phyloP scores from a whole-genome alignment of 2,329 filamentous ascomycete genomes.

The Epichloe gansuensis region DNA sequence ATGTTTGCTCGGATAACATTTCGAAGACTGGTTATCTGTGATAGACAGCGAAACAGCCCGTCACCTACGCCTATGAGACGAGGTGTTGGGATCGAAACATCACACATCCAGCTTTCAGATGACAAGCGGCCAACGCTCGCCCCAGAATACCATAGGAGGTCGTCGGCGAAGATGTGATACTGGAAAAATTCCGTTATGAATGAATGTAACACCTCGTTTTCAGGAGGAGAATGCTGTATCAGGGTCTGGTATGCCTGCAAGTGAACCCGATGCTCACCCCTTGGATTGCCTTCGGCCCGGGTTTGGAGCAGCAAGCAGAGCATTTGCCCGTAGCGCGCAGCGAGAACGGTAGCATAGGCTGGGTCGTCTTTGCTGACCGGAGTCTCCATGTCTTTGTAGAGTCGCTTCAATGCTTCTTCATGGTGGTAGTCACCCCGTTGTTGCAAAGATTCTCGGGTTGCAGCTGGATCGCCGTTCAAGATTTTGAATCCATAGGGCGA shows the following conservation, averaged over 20 bases:
- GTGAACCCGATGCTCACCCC: constrained; percentile 67
- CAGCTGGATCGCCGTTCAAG: constrained; percentile 35
- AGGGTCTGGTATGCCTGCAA: constrained; percentile 64
- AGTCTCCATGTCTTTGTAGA: constrained; percentile 34
- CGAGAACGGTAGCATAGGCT: constrained; percentile 34
- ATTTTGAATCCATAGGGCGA: constrained; percentile 44
- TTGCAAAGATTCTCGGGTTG: constrained; percentile 33
- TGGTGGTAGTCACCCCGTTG: constrained; percentile 44
- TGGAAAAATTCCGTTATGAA: constrained; percentile 71
- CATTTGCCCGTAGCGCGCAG: constrained; percentile 50
- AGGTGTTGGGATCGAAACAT: constrained; percentile 31
- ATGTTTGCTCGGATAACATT: constrained; percentile 62
- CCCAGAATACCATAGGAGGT: constrained; percentile 40
- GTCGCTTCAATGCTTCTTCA: constrained; percentile 39
- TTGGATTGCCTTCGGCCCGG: constrained; percentile 40
- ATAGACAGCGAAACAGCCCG: constrained; percentile 66
- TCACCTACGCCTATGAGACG: constrained; percentile 72
- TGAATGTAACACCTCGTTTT: constrained; percentile 51
- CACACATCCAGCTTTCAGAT: constrained; percentile 32
- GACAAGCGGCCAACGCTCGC: constrained; percentile 24
- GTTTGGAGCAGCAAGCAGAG: constrained; percentile 48
- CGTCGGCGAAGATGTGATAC: constrained; percentile 62
- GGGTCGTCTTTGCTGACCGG: constrained; percentile 30
- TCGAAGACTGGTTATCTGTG: constrained; percentile 65
- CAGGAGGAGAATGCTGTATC: constrained; percentile 47